These are phyloP conservation scores for Angophora floribunda DNA, from an alignment of 345 rosid genomes.

Conservation along the genomic window DNA sequence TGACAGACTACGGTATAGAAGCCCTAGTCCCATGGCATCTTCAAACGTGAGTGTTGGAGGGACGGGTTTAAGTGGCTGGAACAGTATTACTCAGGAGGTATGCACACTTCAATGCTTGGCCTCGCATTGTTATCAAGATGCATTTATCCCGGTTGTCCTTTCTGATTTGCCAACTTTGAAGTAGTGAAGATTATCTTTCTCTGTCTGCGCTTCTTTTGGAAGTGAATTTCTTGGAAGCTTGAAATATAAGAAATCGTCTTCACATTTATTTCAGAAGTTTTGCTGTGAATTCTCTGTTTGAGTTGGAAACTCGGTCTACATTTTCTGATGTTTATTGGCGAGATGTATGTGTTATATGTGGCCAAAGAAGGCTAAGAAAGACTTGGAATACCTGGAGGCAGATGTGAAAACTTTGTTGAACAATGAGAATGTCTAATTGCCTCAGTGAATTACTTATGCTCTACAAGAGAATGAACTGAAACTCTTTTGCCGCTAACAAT, in stretches of 20 bases:
- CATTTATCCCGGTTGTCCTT: neutral
- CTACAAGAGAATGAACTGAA: neutral
- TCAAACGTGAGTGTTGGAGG: conserved; percentile 63
- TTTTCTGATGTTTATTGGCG: neutral
- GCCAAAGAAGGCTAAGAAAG: neutral
- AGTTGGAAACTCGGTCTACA: neutral
- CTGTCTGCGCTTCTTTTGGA: neutral
- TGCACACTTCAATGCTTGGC: neutral
- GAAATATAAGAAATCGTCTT: neutral
- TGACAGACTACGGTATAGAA: conserved; percentile 82
- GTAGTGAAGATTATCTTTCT: neutral
- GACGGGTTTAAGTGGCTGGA: conserved; percentile 65
- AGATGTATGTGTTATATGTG: neutral
- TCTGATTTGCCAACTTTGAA: neutral
- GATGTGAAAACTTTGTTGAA: neutral
- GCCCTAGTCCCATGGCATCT: conserved; percentile 98
- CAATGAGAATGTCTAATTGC: neutral
- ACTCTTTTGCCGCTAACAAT: neutral
- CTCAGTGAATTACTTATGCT: neutral
- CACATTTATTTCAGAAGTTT: neutral
- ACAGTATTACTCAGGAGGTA: conserved; percentile 80
- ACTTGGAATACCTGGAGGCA: neutral
- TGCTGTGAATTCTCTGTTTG: neutral
- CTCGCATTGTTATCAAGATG: neutral
- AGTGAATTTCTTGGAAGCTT: neutral